Conservation (phyloP, 805 yeast species). For the Ogataea trehalophila region DNA sequence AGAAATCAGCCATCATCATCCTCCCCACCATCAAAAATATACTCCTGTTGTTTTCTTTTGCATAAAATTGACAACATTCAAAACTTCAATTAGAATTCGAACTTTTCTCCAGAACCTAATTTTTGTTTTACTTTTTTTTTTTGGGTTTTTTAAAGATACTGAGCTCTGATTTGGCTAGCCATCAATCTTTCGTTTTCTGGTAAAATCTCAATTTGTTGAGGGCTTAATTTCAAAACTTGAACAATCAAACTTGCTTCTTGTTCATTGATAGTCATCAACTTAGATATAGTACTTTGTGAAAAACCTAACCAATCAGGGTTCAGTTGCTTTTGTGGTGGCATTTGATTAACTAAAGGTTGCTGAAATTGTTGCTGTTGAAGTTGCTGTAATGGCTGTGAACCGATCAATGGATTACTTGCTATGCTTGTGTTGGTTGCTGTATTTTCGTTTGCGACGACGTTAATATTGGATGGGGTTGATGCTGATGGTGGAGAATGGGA, state of each 20-base stretch:
- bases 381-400: constrained; percentile 8
- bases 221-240: constrained; percentile 47
- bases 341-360: neutral
- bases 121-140: neutral
- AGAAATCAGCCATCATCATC: too few relatives aligned
- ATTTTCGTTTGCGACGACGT: neutral
- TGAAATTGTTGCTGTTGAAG: constrained; percentile 10
- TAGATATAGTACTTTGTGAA: constrained; percentile 44
- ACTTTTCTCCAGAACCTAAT: neutral
- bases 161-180: constrained; percentile 51
- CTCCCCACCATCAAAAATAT: too few relatives aligned
- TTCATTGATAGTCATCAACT: constrained; percentile 46
- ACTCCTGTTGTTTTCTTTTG: too few relatives aligned
- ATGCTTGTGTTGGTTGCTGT: constrained; percentile 2
- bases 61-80: neutral
- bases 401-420: constrained; percentile 10
- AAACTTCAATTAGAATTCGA: neutral
- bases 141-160: constrained; percentile 35
- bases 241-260: constrained; percentile 55
- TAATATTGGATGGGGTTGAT: constrained; percentile 4
- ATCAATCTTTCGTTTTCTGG: constrained; percentile 50
- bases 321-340: constrained; percentile 5
- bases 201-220: constrained; percentile 43
- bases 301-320: constrained; percentile 44
- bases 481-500: constrained; percentile 2